Base-by-base conservation (phyloP, 1,284 basidiomycete species). In the Neotropicomus parvogracilis region DNA sequence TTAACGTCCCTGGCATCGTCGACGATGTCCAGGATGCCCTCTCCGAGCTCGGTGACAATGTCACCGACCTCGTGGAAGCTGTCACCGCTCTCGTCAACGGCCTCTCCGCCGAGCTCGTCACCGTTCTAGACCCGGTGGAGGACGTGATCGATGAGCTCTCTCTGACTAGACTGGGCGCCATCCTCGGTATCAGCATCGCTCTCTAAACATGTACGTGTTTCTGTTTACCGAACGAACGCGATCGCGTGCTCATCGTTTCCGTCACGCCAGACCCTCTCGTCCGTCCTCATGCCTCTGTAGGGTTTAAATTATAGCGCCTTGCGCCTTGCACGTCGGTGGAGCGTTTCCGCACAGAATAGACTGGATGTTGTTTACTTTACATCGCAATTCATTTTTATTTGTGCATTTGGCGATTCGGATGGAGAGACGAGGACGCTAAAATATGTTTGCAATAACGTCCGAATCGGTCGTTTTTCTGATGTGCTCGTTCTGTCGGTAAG, bases 41-140 rank as follows among this genome's bases (percentile, higher is more conserved):
- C 36, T 46, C 40, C 19, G 54, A 44, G n/a, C 63, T 75, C 29
- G 63, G 56, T 32, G 24, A 26, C 40, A 43, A 69, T 10, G 52
- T 74, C 21, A 49, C 48, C 12, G 50, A 56, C 16, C 61, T 74
- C 45, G 44, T 73, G 47, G 32, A 49, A n/a, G 55, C 65, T 31
- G 60, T 68, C 40, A 54, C 59, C n/a, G 13, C 39, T 14, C 53
- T 71, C 40, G 56, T 70, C 16, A 50, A 39, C n/a, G 65, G 61
- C 35, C 56, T 75, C 49, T 36, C 64, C 34, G 42, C 48, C 13
- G 28, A 46, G 19, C 49, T 65, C 7, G 17, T 52, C 11, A 50
- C 52, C 26, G 20, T 54, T 10, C 3, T 45, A 7, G 14, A 7
- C 2, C n/a, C 41, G 2, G 29, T 38, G 2, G 3, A n/a, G 1